phyloP scores from a whole-genome alignment of 139 green algal species.

The Closterium sp. region DNA sequence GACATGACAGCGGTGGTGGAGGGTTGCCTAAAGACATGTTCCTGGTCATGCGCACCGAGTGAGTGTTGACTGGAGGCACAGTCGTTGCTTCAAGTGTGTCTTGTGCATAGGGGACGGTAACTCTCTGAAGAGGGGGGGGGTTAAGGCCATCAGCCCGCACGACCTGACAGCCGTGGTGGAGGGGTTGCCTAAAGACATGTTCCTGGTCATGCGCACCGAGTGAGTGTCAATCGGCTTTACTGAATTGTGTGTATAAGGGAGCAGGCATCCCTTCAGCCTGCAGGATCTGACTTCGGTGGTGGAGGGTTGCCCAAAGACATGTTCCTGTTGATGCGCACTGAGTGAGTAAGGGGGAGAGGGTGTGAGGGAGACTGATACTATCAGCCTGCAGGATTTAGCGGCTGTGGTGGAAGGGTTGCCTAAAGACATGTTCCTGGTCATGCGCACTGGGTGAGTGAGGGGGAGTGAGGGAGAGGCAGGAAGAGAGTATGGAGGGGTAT shows the following conservation, averaged over 20 bases:
- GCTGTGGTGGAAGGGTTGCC: no score
- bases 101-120: no score
- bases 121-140: no score
- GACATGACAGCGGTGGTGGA: no score
- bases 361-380: no score
- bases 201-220: constrained; percentile 5
- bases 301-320: constrained; percentile 27
- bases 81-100: no score
- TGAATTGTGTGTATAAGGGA: background rate
- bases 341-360: constrained; percentile 7
- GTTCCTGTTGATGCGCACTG: constrained; percentile 21
- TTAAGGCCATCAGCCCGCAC: background rate
- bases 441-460: constrained; percentile 7
- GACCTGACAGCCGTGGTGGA: constrained; percentile 25
- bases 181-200: constrained; percentile 23
- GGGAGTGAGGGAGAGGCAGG: no score
- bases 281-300: background rate
- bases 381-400: no score
- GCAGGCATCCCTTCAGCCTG: background rate
- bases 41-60: constrained; percentile 12
- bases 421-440: background rate
- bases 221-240: no score
- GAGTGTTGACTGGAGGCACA: no score
- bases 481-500: no score
- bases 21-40: no score